Evolutionary conservation across 768 basidiomycete species (phyloP).

Genomic region (Tylopilus sp.): DNA sequence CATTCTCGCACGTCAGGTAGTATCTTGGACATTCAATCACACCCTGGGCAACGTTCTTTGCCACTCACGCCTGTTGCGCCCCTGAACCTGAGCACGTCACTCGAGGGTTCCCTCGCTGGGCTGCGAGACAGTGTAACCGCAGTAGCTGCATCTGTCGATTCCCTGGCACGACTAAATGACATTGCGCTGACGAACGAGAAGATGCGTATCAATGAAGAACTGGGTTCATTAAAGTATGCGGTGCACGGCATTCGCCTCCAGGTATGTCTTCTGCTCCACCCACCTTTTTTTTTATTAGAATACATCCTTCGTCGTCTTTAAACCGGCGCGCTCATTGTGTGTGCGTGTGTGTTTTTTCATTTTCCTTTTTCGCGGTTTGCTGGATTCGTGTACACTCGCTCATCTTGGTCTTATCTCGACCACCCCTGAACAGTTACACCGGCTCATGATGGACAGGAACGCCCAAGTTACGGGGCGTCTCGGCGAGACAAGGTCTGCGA

Average conservation of each 20-base stretch:
- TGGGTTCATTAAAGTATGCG: conserved; percentile 61
- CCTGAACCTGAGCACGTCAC: conserved; percentile 54
- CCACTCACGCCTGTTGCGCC: conserved; percentile 48
- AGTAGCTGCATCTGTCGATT: conserved; percentile 59
- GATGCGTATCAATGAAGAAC: conserved; percentile 68
- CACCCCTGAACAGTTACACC: conserved; percentile 45
- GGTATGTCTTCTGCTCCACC: conserved; percentile 38
- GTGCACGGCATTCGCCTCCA: conserved; percentile 80
- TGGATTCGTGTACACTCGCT: conserved; percentile 10
- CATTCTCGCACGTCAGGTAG: conserved; percentile 16
- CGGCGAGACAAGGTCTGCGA: conserved; percentile 19
- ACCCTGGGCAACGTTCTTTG: conserved; percentile 26
- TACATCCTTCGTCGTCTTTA: not conserved
- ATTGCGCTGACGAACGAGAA: conserved; percentile 69
- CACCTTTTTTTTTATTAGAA: conserved; percentile 1
- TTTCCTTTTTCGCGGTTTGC: conserved; percentile 7
- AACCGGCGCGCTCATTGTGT: conserved; percentile 1
- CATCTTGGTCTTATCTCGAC: conserved; percentile 14
- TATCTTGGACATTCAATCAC: conserved; percentile 20
- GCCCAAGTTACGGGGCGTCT: conserved; percentile 50
- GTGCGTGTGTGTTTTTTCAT: no score
- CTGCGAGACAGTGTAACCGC: conserved; percentile 59
- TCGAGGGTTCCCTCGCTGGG: conserved; percentile 58
- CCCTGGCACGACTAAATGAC: conserved; percentile 57
- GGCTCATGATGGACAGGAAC: conserved; percentile 75